These are phyloP conservation scores for Pseudogymnoascus sp. DNA, from an alignment of 2,329 filamentous ascomycete species.

Conservation along the genomic window DNA sequence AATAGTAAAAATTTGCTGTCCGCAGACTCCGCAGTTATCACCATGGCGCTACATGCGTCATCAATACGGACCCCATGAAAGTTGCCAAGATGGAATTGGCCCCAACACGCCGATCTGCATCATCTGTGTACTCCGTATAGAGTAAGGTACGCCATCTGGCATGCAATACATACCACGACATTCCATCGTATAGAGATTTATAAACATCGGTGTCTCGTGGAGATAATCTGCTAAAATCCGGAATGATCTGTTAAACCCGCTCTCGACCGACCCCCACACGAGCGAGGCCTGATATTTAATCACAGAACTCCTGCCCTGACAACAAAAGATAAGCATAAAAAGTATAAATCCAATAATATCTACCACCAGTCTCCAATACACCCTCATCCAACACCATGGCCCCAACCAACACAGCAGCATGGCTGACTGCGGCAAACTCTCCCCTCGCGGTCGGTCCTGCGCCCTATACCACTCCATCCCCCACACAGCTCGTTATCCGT, in stretches of 20 bases:
- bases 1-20: background rate
- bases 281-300: background rate
- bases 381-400: background rate
- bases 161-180: background rate
- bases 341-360: background rate
- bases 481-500: conserved; percentile 34
- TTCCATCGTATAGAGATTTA: background rate
- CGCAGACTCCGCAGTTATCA: background rate
- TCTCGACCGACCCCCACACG: background rate
- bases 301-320: background rate
- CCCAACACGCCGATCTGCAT: background rate
- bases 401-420: conserved; percentile 20
- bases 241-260: background rate
- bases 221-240: conserved; percentile 5
- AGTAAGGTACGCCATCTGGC: conserved; percentile 1
- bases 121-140: background rate
- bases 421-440: conserved; percentile 25
- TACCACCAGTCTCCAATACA: background rate
- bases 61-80: background rate
- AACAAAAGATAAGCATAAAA: background rate
- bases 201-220: background rate
- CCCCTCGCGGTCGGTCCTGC: conserved; percentile 31
- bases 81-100: background rate
- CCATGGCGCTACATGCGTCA: background rate
- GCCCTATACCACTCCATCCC: conserved; percentile 30